Evolutionary conservation across 805 yeast genomes (phyloP).

Genomic region (Kluyveromyces starmeri): DNA sequence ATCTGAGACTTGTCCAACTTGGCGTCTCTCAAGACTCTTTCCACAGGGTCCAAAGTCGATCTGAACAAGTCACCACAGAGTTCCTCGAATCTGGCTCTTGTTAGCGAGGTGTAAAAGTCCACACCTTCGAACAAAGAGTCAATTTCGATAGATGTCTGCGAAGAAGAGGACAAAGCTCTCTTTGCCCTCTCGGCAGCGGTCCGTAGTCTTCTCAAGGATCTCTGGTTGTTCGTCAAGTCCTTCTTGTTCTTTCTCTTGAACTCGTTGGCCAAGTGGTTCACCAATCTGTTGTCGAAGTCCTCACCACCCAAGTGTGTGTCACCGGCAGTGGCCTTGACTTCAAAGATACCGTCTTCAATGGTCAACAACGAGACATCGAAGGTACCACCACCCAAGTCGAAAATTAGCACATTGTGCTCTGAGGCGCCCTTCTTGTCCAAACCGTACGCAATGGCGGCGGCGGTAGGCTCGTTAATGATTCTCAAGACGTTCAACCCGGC

Average conservation of each 20-base stretch:
- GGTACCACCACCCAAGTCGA: constrained; percentile 97
- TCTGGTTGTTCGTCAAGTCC: constrained; percentile 82
- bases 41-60: constrained; percentile 90
- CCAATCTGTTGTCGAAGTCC: constrained; percentile 93
- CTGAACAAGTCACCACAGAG: constrained; percentile 90
- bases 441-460: constrained; percentile 97
- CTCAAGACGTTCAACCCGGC: constrained; percentile 92
- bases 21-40: constrained; percentile 86
- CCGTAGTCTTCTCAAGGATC: constrained; percentile 94
- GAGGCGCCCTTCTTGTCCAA: constrained; percentile 66
- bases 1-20: constrained; percentile 84
- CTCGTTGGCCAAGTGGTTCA: constrained; percentile 81
- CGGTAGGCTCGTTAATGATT: constrained; percentile 95
- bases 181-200: constrained; percentile 98
- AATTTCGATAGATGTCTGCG: constrained; percentile 91
- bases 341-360: constrained; percentile 93
- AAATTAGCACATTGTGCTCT: constrained; percentile 82
- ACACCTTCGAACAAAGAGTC: constrained; percentile 92
- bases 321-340: constrained; percentile 78
- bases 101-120: constrained; percentile 91
- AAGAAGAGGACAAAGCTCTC: constrained; percentile 94
- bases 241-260: constrained; percentile 95
- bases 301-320: constrained; percentile 91
- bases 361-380: constrained; percentile 89
- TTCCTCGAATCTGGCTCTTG: constrained; percentile 98